These are phyloP conservation scores for Trametes hirsuta DNA, from an alignment of 1,284 basidiomycete species.

Conservation along the genomic window DNA sequence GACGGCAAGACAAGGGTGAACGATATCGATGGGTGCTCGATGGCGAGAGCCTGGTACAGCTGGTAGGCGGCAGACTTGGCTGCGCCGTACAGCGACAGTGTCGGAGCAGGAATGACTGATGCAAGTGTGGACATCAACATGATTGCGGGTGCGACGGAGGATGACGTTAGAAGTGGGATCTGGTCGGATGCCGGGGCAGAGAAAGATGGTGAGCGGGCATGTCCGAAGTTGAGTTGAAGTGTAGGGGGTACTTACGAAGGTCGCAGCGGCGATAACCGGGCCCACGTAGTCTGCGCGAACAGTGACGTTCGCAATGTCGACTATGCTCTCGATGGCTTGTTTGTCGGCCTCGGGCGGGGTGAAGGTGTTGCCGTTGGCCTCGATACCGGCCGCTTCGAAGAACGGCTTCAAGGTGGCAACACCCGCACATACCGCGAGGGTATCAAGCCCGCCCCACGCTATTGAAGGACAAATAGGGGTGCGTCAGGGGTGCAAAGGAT, in stretches of 20 bases:
- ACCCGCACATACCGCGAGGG: conserved; percentile 82
- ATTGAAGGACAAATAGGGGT: not conserved
- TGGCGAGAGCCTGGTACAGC: conserved; percentile 77
- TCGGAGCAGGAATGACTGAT: conserved; percentile 83
- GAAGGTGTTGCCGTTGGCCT: conserved; percentile 40
- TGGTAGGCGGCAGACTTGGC: conserved; percentile 82
- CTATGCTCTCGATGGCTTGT: conserved; percentile 52
- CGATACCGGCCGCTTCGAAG: conserved; percentile 69
- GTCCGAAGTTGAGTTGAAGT: not conserved
- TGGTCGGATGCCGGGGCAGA: conserved; percentile 31
- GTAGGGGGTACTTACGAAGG: conserved; percentile 54
- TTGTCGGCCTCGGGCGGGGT: conserved; percentile 41
- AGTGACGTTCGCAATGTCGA: conserved; percentile 55
- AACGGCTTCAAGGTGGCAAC: conserved; percentile 83
- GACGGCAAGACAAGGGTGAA: conserved; percentile 62
- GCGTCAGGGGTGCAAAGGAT: not conserved
- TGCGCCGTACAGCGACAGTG: conserved; percentile 83
- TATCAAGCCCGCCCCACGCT: conserved; percentile 86
- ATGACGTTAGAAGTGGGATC: conserved; percentile 74
- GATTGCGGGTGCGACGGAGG: conserved; percentile 71
- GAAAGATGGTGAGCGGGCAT: not conserved
- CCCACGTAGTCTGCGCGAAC: conserved; percentile 65
- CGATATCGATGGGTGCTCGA: conserved; percentile 70
- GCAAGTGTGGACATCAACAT: conserved; percentile 82
- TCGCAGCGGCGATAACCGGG: conserved; percentile 60